Evolutionary conservation across 2,329 filamentous ascomycete species (phyloP), one percentile per base, ranked within the genome.

Genomic region (Ascochyta koolunga): DNA sequence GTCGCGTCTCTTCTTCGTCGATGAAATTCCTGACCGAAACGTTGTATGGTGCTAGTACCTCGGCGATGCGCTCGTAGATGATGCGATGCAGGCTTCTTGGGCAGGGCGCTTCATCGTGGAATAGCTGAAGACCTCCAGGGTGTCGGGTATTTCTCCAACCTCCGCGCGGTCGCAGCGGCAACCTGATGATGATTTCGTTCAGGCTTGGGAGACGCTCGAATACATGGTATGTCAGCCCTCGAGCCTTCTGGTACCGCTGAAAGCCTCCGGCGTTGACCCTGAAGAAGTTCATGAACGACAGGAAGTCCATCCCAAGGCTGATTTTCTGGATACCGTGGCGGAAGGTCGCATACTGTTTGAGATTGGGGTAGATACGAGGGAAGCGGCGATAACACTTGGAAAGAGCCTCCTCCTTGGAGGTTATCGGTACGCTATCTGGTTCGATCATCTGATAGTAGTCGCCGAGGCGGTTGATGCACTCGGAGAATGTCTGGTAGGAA

Each of bases 291-390:
- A 72, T 50, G 16, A 25, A 55, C 0, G 49, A 33, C 1, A 60
- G 16, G 25, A 66, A 71, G 16, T 56, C 47, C 50, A 73, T 59
- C 0, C 44, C 16, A 0, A 73, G 15, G 31, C 40, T 35, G 1
- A 72, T 35, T 8, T 67, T 66, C 2, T 60, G 67, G 15, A 73
- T 64, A 0, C 62, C 66, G 11, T 72, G 68, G 3, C 41, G 25
- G 13, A 70, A 52, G 0, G 66, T 69, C 0, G 69, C 66, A 31
- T 60, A 72, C 7, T 47, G 64, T 1, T 48, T 16, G 6, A 73
- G 52, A 0, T 69, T 38, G 0, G 67, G 64, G 27, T 70, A 67
- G 2, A 66, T 49, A 6, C 35, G 56, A 0, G 70, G 70, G 19
- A 51, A 64, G 0, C 47, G 21, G 6, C 41, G 44, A 46, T 73